phyloP scores from a whole-genome alignment of 176 grass and related monocot genomes.

The Sorghum bicolor region Sorghum_bicolor_NCBIv3 NC_012873.2:5167001-5167500 shows the following conservation, averaged over 20 bases:
- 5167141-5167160: slow-evolving; percentile 62
- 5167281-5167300: too few species aligned
- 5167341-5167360: slow-evolving; percentile 88
- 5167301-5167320: too few species aligned
- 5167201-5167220: too few species aligned
- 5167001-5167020: slow-evolving; percentile 75
- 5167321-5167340: neutral
- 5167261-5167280: too few species aligned
- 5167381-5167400: slow-evolving; percentile 85
- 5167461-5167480: too few species aligned
- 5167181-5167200: slow-evolving; percentile 72
- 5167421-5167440: slow-evolving; percentile 92
- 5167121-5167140: slow-evolving; percentile 77
- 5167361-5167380: slow-evolving; percentile 70
- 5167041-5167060: slow-evolving; percentile 36
- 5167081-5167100: slow-evolving; percentile 49
- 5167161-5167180: slow-evolving; percentile 70
- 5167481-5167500: too few species aligned
- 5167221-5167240: too few species aligned
- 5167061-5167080: slow-evolving; percentile 50
- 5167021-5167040: slow-evolving; percentile 47
- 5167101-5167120: slow-evolving; percentile 84
- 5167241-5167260: too few species aligned
- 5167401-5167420: slow-evolving; percentile 79
- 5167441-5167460: slow-evolving; percentile 82